Conservation (phyloP, 306 rosid species). For the Cicer pinnatifidum region DNA sequence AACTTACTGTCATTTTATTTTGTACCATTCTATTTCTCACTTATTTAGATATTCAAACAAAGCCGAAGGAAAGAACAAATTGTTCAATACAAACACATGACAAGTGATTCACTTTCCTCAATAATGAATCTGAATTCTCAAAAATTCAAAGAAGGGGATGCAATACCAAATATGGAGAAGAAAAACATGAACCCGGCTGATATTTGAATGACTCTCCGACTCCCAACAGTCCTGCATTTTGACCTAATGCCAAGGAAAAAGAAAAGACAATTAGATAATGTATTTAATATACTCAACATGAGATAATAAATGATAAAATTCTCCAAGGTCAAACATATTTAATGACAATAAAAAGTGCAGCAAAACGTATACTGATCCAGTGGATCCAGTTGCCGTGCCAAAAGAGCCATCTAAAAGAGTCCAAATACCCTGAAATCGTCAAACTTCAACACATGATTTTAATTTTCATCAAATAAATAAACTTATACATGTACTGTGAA, state of each 20-base stretch:
- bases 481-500: no score
- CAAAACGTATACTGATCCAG: no score
- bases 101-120: not conserved
- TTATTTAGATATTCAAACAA: no score
- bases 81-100: slow-evolving; percentile 12
- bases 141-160: not conserved
- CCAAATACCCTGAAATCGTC: no score
- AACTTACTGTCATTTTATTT: no score
- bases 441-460: no score
- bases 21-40: no score
- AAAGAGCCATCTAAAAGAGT: no score
- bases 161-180: slow-evolving; percentile 80
- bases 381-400: no score
- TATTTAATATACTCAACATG: not conserved
- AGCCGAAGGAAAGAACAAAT: not conserved
- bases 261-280: slow-evolving; percentile 30
- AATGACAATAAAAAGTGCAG: not conserved
- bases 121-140: not conserved
- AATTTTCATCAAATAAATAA: no score
- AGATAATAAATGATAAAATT: slow-evolving; percentile 2
- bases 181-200: slow-evolving; percentile 82
- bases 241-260: slow-evolving; percentile 52
- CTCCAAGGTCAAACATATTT: not conserved
- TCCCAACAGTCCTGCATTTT: slow-evolving; percentile 95
- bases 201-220: slow-evolving; percentile 78